phyloP scores from a whole-genome alignment of 768 basidiomycete species.

The Lentinus brumalis region DNA sequence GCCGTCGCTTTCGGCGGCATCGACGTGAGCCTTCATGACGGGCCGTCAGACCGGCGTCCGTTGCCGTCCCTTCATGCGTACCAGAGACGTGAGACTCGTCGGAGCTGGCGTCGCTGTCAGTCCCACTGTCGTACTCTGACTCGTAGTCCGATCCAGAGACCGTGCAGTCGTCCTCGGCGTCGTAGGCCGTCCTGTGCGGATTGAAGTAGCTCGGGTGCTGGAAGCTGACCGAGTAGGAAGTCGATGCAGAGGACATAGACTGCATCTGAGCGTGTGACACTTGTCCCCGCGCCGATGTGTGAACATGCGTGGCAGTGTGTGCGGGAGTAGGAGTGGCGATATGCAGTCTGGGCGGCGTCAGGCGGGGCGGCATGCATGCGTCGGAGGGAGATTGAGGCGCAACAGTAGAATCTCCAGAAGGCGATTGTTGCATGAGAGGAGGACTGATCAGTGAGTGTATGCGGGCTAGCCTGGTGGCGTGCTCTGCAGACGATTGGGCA shows the following conservation, averaged over 20 bases:
- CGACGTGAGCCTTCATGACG: background rate
- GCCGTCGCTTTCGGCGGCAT: conserved; percentile 23
- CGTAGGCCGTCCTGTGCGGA: conserved; percentile 6
- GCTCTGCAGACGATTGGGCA: conserved; percentile 1
- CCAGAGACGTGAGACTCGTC: conserved; percentile 6
- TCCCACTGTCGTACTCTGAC: conserved; percentile 13
- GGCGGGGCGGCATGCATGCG: background rate
- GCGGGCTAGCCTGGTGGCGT: background rate
- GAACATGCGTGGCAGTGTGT: conserved; percentile 4
- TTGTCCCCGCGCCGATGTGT: conserved; percentile 3
- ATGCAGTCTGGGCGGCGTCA: conserved; percentile 7
- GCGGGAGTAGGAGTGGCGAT: conserved; percentile 9
- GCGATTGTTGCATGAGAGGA: background rate
- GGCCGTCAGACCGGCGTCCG: background rate
- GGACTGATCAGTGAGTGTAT: conserved; percentile 2
- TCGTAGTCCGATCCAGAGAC: conserved; percentile 14
- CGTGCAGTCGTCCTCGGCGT: conserved; percentile 13
- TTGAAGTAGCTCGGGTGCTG: background rate
- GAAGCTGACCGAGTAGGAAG: background rate
- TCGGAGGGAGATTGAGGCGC: conserved; percentile 2
- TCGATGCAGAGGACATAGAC: conserved; percentile 9
- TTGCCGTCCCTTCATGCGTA: conserved; percentile 3
- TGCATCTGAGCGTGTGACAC: background rate
- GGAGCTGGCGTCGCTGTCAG: conserved; percentile 8
- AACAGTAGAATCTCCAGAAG: background rate